These are phyloP conservation scores for Pseudonitzschia pungens DNA, from an alignment of 108 stramenopile genomes.

Conservation along the genomic window DNA sequence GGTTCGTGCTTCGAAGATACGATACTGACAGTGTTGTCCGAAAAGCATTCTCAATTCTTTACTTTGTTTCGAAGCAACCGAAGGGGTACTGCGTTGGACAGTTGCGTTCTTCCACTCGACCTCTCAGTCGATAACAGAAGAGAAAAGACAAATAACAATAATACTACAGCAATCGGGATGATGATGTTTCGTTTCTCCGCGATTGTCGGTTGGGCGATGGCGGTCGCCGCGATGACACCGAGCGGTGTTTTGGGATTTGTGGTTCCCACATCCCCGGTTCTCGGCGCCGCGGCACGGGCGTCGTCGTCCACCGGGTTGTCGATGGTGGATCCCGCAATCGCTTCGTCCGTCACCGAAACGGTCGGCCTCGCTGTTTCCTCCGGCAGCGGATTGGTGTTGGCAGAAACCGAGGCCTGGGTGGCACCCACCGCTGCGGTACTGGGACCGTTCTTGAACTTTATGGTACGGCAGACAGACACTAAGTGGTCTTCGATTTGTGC, in stretches of 20 bases:
- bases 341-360: constrained; percentile 16
- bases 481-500: neutral
- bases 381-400: constrained; percentile 42
- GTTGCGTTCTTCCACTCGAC: too few species aligned
- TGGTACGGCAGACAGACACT: constrained; percentile 24
- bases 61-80: neutral
- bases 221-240: neutral
- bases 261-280: neutral
- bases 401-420: constrained; percentile 88
- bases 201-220: neutral
- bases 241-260: constrained; percentile 1
- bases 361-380: constrained; percentile 13
- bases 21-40: too few species aligned
- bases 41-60: too few species aligned
- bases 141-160: too few species aligned
- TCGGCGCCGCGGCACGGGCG: neutral
- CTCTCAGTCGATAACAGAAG: too few species aligned
- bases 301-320: constrained; percentile 1
- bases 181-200: neutral
- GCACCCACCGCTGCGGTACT: constrained; percentile 66
- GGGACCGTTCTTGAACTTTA: constrained; percentile 75
- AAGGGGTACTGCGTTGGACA: too few species aligned
- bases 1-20: too few species aligned
- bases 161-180: too few species aligned
- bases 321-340: constrained; percentile 13